phyloP scores from a whole-genome alignment of 176 grass and related monocot genomes.

The Juncus effusus region DNA sequence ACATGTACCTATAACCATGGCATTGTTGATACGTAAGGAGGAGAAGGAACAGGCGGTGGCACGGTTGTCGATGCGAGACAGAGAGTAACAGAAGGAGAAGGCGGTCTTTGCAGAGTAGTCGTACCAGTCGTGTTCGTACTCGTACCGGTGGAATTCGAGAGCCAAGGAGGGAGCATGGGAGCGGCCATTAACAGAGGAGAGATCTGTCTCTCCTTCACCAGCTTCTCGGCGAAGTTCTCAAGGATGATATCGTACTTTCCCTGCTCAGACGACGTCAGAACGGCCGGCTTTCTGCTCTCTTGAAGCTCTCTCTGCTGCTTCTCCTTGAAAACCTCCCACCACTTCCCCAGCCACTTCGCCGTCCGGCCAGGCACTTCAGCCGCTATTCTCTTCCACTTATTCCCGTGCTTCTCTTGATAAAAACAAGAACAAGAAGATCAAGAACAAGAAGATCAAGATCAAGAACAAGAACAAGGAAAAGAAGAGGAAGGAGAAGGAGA shows the following conservation, averaged over 20 bases:
- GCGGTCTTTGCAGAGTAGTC: constrained; percentile 24
- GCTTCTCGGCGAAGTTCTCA: constrained; percentile 93
- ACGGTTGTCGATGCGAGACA: constrained; percentile 29
- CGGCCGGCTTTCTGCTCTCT: constrained; percentile 37
- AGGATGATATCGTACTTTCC: constrained; percentile 76
- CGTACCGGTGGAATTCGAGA: constrained; percentile 35
- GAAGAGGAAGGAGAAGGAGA: too few relatives aligned
- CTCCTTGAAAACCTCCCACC: constrained; percentile 99
- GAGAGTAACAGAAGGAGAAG: constrained; percentile 43
- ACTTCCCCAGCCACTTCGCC: constrained; percentile 89
- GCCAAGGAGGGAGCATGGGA: constrained; percentile 74
- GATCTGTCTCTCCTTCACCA: constrained; percentile 57
- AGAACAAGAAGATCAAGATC: too few relatives aligned
- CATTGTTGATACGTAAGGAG: constrained; percentile 37
- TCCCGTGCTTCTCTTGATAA: constrained; percentile 72
- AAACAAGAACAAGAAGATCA: too few relatives aligned
- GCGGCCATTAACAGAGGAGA: constrained; percentile 59
- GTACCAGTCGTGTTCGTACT: constrained; percentile 5
- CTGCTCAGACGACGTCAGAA: constrained; percentile 50
- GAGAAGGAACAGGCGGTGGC: constrained; percentile 10
- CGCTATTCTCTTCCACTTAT: constrained; percentile 99
- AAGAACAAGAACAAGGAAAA: too few relatives aligned
- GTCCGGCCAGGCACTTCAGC: constrained; percentile 86
- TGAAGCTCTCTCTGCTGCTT: constrained; percentile 77
- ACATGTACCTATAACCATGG: constrained; percentile 50